Conservation (phyloP, 2,329 filamentous ascomycete genomes). For the Fusarium euwallaceae region DNA sequence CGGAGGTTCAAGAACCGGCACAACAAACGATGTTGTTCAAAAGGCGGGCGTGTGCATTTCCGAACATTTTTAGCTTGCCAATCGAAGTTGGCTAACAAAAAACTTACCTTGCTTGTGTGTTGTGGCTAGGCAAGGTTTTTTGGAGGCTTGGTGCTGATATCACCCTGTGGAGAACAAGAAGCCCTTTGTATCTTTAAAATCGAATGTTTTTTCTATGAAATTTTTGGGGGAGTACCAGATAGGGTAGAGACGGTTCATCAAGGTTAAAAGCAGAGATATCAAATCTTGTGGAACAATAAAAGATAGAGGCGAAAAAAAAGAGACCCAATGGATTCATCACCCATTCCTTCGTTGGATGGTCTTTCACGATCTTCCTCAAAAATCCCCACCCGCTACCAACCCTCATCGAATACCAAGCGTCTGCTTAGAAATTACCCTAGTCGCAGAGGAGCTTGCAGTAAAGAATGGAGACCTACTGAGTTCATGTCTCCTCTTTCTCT, state of each 20-base stretch:
- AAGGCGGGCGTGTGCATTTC: slow-evolving; percentile 8
- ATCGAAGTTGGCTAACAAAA: not conserved
- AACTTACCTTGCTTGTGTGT: too few relatives aligned
- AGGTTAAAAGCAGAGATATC: not conserved
- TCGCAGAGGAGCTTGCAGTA: slow-evolving; percentile 14
- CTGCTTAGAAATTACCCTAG: slow-evolving; percentile 42
- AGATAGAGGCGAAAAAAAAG: not conserved
- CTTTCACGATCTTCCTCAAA: not conserved
- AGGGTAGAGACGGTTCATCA: not conserved
- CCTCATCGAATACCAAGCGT: slow-evolving; percentile 42
- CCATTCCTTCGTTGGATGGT: too few relatives aligned
- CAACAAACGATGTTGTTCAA: not conserved
- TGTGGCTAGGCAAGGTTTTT: not conserved
- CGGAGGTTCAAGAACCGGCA: slow-evolving; percentile 23
- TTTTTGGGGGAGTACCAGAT: not conserved
- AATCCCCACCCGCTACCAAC: slow-evolving; percentile 22
- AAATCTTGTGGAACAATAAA: not conserved
- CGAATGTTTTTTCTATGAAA: not conserved
- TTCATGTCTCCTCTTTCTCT: not conserved
- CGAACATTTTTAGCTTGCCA: not conserved
- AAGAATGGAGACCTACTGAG: too few relatives aligned
- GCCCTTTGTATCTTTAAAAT: not conserved
- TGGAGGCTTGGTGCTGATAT: not conserved
- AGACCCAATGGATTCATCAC: not conserved
- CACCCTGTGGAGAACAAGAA: not conserved